phyloP scores from a whole-genome alignment of 169 alveolate species.

The Cardiosporidium cionae region DNA sequence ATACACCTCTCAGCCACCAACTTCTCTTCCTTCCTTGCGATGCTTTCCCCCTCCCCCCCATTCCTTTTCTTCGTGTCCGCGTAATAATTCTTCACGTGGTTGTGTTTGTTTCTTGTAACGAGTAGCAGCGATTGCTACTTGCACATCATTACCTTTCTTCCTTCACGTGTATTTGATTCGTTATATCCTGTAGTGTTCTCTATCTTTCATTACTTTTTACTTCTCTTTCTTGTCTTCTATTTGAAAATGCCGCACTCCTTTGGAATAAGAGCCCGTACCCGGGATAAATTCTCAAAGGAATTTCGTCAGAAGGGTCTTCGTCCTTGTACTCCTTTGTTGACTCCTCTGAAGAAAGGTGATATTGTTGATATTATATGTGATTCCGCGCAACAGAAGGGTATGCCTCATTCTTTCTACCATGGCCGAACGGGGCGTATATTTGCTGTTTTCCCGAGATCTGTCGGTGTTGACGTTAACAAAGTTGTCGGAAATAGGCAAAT shows the following conservation, averaged over 20 bases:
- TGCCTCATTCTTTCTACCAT: slow-evolving; percentile 97
- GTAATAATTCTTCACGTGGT: too few relatives aligned
- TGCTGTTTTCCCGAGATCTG: slow-evolving; percentile 89
- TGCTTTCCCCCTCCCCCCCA: too few relatives aligned
- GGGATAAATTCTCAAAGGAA: slow-evolving; percentile 93
- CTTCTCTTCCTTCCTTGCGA: too few relatives aligned
- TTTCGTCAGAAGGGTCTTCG: slow-evolving; percentile 91
- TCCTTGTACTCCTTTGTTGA: slow-evolving; percentile 83
- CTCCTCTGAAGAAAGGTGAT: slow-evolving; percentile 85
- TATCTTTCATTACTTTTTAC: not conserved
- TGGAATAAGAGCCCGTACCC: slow-evolving; percentile 97
- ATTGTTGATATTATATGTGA: slow-evolving; percentile 94
- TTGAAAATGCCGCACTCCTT: slow-evolving; percentile 58
- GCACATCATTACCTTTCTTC: too few relatives aligned
- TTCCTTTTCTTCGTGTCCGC: too few relatives aligned
- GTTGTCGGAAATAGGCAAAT: slow-evolving; percentile 91
- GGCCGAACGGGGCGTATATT: slow-evolving; percentile 97
- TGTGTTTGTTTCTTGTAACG: too few relatives aligned
- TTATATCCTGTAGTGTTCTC: too few relatives aligned
- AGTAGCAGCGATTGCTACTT: too few relatives aligned
- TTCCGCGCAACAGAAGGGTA: slow-evolving; percentile 94
- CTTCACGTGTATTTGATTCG: too few relatives aligned
- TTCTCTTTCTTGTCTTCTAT: not conserved
- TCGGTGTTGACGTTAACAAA: slow-evolving; percentile 94
- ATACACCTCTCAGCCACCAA: too few relatives aligned